Evolutionary conservation across 2,329 filamentous ascomycete species (phyloP).

Genomic region (Fusarium veterinarium): DNA sequence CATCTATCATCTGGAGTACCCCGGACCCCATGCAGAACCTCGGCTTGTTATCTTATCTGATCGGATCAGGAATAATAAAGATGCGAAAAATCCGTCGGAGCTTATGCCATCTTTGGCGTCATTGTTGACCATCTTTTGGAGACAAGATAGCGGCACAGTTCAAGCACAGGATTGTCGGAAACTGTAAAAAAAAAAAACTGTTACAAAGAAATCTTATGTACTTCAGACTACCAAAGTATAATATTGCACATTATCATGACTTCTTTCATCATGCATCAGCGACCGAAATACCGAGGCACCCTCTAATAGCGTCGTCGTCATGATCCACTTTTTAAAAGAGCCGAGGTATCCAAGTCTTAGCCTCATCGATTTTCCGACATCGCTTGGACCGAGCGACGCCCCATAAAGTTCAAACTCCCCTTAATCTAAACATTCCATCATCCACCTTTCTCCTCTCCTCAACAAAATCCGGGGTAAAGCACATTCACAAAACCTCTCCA

Average conservation of each 20-base stretch:
- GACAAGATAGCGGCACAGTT: not conserved
- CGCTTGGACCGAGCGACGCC: constrained; percentile 22
- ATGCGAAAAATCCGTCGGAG: not conserved
- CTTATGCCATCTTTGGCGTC: not conserved
- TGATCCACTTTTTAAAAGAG: constrained; percentile 11
- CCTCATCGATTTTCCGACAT: constrained; percentile 30
- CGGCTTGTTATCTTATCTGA: constrained; percentile 19
- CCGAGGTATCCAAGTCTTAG: constrained; percentile 32
- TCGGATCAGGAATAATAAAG: not conserved
- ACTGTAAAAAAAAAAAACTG: not conserved
- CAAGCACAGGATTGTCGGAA: not conserved
- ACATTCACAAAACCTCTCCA: not conserved
- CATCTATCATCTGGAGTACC: not conserved
- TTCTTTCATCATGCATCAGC: not conserved
- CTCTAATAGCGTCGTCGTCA: constrained; percentile 5
- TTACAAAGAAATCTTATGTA: accelerated
- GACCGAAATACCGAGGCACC: constrained; percentile 6
- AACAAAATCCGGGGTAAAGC: not conserved
- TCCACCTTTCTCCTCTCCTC: not conserved
- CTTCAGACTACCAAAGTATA: accelerated
- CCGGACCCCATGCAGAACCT: not conserved
- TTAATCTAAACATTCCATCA: not conserved
- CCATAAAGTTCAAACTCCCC: constrained; percentile 22
- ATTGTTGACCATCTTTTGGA: not conserved
- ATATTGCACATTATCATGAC: not conserved